Percentiles rank a stretch among this genome's conserved stretches.
Evolutionary conservation across 805 yeast genomes (phyloP).

Genomic region (Torulaspora indica): DNA sequence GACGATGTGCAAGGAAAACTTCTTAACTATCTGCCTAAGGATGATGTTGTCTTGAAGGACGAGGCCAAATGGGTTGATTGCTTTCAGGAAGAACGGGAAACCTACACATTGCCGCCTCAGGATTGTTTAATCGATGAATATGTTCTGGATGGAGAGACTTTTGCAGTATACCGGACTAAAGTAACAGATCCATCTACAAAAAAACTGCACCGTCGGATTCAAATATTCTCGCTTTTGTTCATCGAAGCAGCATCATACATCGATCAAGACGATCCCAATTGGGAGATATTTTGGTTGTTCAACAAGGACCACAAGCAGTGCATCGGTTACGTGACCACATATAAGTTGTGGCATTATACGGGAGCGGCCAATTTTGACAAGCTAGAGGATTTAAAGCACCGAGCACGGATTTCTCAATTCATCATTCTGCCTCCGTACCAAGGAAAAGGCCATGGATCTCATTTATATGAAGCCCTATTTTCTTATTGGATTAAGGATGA

Average conservation of each 20-base stretch:
- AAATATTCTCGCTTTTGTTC: constrained; percentile 72
- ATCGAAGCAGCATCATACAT: constrained; percentile 94
- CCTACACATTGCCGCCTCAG: constrained; percentile 42
- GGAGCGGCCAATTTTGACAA: constrained; percentile 49
- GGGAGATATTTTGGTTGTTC: constrained; percentile 69
- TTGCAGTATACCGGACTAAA: constrained; percentile 46
- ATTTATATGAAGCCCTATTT: constrained; percentile 54
- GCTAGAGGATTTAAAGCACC: constrained; percentile 33
- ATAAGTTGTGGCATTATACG: constrained; percentile 74
- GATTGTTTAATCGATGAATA: constrained; percentile 33
- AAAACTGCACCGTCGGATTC: constrained; percentile 63
- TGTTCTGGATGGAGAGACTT: constrained; percentile 38
- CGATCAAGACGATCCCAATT: constrained; percentile 65
- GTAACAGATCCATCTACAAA: constrained; percentile 35
- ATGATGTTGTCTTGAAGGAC: constrained; percentile 53
- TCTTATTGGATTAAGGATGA: constrained; percentile 52
- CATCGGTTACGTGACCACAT: constrained; percentile 78
- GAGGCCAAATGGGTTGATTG: constrained; percentile 63
- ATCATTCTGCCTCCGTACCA: constrained; percentile 82
- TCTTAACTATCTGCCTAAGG: constrained; percentile 53
- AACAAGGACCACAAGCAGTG: constrained; percentile 41
- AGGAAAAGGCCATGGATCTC: constrained; percentile 63
- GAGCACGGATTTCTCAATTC: constrained; percentile 85
- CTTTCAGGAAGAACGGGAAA: constrained; percentile 45
- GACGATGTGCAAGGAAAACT: constrained; percentile 57